Percentiles rank a stretch among this genome's conserved stretches.
These are phyloP conservation scores for Penicillium coffeae DNA, from an alignment of 495 filamentous ascomycete genomes.

Conservation along the genomic window DNA sequence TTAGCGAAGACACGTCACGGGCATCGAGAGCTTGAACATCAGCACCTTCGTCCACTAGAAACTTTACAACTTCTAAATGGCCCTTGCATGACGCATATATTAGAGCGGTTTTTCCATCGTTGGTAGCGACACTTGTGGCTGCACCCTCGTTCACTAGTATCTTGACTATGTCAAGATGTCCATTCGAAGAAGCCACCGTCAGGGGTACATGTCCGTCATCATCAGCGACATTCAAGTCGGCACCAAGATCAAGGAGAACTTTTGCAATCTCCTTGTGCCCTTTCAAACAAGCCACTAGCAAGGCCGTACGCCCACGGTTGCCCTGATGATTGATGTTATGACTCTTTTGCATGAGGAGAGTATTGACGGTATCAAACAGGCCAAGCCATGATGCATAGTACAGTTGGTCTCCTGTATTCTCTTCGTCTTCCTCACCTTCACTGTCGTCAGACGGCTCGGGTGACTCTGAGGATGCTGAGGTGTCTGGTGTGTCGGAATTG, in stretches of 20 bases:
- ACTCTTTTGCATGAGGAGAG: neutral
- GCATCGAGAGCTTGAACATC: neutral
- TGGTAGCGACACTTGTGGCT: neutral
- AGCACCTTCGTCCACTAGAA: neutral
- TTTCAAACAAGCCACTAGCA: neutral
- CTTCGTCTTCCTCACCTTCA: neutral
- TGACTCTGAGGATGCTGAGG: no score
- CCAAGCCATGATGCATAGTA: slow-evolving; percentile 5
- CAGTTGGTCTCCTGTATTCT: neutral
- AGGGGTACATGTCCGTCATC: neutral
- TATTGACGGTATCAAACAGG: neutral
- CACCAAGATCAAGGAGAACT: neutral
- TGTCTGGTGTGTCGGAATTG: no score
- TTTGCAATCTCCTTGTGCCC: neutral
- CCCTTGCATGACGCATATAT: neutral
- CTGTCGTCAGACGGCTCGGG: neutral
- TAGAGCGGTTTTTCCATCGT: neutral
- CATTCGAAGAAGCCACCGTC: neutral
- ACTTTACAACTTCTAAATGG: slow-evolving; percentile 1
- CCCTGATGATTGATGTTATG: neutral
- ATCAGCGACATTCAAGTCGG: neutral
- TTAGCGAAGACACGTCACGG: neutral
- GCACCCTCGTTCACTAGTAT: neutral
- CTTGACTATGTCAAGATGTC: neutral
- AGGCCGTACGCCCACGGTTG: neutral